phyloP scores from a whole-genome alignment of 2,329 filamentous ascomycete genomes.

The Fusarium kyushuense region DNA sequence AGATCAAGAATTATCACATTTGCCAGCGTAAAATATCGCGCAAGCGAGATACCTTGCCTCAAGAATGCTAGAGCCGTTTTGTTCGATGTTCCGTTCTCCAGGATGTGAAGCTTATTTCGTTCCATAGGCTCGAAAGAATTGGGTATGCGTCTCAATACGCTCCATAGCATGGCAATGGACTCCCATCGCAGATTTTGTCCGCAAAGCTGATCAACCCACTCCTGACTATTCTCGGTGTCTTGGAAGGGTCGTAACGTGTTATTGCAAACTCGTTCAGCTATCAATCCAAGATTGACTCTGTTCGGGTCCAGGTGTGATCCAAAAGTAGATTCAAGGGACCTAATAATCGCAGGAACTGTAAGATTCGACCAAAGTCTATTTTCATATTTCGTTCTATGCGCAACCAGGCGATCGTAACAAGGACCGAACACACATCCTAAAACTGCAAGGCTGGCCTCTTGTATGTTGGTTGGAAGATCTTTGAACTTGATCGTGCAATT shows the following conservation, averaged over 20 bases:
- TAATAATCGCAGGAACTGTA: not conserved
- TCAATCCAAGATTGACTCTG: not conserved
- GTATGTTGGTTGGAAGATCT: not conserved
- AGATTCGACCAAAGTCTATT: slow-evolving; percentile 19
- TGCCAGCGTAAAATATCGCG: not conserved
- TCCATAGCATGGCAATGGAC: slow-evolving; percentile 5
- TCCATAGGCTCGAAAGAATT: not conserved
- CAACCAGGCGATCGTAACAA: not conserved
- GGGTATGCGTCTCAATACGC: not conserved
- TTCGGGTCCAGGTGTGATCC: not conserved
- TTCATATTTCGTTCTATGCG: not conserved
- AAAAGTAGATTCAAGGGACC: not conserved
- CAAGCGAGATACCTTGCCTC: not conserved
- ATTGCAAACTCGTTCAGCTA: slow-evolving; percentile 1
- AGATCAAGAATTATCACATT: slow-evolving; percentile 18
- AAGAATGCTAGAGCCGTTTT: not conserved
- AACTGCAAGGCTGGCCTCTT: not conserved
- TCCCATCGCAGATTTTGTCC: slow-evolving; percentile 11
- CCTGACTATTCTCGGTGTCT: not conserved
- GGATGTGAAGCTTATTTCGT: not conserved
- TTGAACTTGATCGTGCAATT: not conserved
- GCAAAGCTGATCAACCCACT: slow-evolving; percentile 15
- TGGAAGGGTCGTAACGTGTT: slow-evolving; percentile 1
- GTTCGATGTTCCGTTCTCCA: slow-evolving; percentile 1
- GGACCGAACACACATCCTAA: slow-evolving; percentile 2